Percentiles rank a stretch among this genome's conserved stretches.
Evolutionary conservation across 2,329 filamentous ascomycete genomes (phyloP).

Genomic region (Myrmaecium sp.): DNA sequence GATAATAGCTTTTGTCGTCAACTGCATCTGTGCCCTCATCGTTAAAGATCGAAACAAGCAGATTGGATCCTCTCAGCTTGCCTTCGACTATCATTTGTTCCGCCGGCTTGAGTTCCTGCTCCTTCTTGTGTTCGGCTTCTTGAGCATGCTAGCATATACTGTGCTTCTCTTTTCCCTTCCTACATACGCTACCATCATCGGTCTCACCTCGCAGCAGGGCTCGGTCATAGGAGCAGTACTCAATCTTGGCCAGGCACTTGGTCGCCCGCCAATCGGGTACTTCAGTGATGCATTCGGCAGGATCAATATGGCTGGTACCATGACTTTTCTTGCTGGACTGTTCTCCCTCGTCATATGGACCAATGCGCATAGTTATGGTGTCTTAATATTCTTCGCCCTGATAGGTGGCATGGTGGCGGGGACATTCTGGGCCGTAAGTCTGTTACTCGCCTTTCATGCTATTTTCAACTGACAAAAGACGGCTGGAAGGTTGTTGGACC

Average conservation of each 20-base stretch:
- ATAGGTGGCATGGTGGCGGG: constrained; percentile 51
- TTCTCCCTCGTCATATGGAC: constrained; percentile 59
- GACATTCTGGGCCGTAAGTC: constrained; percentile 40
- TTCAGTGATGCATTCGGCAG: constrained; percentile 54
- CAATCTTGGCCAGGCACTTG: constrained; percentile 49
- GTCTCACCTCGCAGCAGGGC: constrained; percentile 49
- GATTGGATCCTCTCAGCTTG: constrained; percentile 47
- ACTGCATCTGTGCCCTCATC: constrained; percentile 44
- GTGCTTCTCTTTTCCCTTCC: constrained; percentile 63
- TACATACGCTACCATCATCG: constrained; percentile 53
- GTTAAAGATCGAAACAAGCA: constrained; percentile 56
- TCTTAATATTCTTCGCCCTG: constrained; percentile 54
- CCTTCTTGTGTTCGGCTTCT: constrained; percentile 49
- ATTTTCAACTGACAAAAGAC: no score
- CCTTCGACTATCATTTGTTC: constrained; percentile 50
- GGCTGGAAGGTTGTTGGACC: constrained; percentile 47
- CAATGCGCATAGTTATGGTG: constrained; percentile 47
- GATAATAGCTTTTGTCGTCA: constrained; percentile 46
- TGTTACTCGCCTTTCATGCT: no score
- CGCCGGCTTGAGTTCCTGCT: constrained; percentile 45
- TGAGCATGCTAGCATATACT: constrained; percentile 57
- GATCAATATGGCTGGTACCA: constrained; percentile 52
- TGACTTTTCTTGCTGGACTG: constrained; percentile 47
- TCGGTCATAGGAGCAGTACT: constrained; percentile 57
- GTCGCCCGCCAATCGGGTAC: constrained; percentile 55